Evolutionary conservation across 805 yeast species (phyloP).

Genomic region (Lipomyces anomalus): DNA sequence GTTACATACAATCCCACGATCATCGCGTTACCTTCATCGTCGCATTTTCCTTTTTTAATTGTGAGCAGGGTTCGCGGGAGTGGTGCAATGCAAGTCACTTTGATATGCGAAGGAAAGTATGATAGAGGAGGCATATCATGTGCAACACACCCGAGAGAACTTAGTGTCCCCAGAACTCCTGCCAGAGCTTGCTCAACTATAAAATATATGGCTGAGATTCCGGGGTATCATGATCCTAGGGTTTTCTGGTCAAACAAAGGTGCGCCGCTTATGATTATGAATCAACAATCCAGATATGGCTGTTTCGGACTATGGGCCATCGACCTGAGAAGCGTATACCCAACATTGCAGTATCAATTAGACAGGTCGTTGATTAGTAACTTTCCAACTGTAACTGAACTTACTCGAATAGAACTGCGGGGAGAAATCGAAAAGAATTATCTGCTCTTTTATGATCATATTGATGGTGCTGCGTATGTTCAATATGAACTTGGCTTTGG

Average conservation of each 20-base stretch:
- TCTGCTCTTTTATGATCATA: constrained; percentile 16
- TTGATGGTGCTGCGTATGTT: constrained; percentile 11
- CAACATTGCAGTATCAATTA: constrained; percentile 19
- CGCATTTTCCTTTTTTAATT: constrained; percentile 20
- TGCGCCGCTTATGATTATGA: constrained; percentile 23
- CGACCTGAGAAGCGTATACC: constrained; percentile 20
- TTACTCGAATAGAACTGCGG: constrained; percentile 20
- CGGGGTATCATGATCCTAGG: constrained; percentile 22
- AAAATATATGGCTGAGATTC: constrained; percentile 18
- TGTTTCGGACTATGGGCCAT: constrained; percentile 23
- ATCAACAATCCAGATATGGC: constrained; percentile 23
- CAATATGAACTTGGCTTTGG: constrained; percentile 18
- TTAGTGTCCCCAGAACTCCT: constrained; percentile 19
- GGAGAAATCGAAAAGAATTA: constrained; percentile 16
- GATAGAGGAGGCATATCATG: constrained; percentile 14
- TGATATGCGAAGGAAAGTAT: constrained; percentile 21
- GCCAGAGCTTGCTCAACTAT: constrained; percentile 17
- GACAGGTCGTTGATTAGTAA: constrained; percentile 16
- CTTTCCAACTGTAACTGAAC: constrained; percentile 18
- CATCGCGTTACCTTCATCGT: constrained; percentile 20
- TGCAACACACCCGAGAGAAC: constrained; percentile 16
- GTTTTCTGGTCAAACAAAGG: constrained; percentile 21
- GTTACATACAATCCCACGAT: constrained; percentile 22
- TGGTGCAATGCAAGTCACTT: constrained; percentile 9
- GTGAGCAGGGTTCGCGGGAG: constrained; percentile 22